Conservation (phyloP, 495 filamentous ascomycete species). For the Arthonia radiata region DNA sequence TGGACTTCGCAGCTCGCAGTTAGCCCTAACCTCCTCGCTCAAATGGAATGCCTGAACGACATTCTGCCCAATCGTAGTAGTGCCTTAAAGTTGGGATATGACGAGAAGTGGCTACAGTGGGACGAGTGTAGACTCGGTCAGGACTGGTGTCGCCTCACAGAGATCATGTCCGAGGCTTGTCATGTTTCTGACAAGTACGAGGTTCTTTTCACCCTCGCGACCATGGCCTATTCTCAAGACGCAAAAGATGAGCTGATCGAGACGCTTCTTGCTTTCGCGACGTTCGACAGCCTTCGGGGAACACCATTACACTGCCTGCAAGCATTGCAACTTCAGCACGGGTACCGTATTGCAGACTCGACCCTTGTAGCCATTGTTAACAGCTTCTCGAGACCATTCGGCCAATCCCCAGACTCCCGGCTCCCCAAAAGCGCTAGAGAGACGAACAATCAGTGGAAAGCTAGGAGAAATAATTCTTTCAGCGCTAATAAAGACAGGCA, state of each 20-base stretch:
- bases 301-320: slow-evolving; percentile 4
- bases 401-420: no score
- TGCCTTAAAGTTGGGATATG: slow-evolving; percentile 2
- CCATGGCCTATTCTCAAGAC: slow-evolving; percentile 13
- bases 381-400: no score
- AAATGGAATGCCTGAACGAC: slow-evolving; percentile 5
- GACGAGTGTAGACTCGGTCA: no score
- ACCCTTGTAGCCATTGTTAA: no score
- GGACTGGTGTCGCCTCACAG: no score
- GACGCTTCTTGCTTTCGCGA: slow-evolving; percentile 15
- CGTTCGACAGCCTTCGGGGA: slow-evolving; percentile 6
- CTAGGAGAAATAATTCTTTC: no score
- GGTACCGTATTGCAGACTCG: no score
- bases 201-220: slow-evolving; percentile 22
- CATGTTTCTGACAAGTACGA: slow-evolving; percentile 17
- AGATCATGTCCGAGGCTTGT: no score
- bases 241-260: slow-evolving; percentile 13
- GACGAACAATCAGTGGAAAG: no score
- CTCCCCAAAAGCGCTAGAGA: no score
- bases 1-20: slow-evolving; percentile 5
- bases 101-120: slow-evolving; percentile 6
- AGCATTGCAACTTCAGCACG: slow-evolving; percentile 4
- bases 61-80: slow-evolving; percentile 1
- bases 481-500: no score
- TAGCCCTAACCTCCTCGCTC: slow-evolving; percentile 2